phyloP scores from a whole-genome alignment of 257 asterid genomes.

The Phtheirospermum japonicum region DNA sequence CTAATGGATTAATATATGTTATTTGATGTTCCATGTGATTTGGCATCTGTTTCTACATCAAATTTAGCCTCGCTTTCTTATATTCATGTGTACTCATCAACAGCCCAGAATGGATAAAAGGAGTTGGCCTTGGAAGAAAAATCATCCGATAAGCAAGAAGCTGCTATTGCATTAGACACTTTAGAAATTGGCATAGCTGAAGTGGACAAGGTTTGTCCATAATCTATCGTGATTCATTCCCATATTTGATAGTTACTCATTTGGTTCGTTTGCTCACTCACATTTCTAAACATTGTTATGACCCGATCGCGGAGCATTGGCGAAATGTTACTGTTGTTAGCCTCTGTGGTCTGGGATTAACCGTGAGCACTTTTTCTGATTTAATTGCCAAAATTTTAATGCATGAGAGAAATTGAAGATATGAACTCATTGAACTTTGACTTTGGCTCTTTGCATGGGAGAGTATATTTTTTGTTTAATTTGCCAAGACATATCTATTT shows the following conservation, averaged over 20 bases:
- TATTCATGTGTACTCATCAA: slow-evolving; percentile 12
- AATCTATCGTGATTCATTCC: slow-evolving; percentile 5
- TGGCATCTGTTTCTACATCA: neutral
- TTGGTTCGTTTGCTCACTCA: slow-evolving; percentile 7
- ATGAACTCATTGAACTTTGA: too few relatives aligned
- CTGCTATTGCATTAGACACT: slow-evolving; percentile 38
- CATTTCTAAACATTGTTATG: slow-evolving; percentile 5
- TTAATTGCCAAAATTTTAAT: too few relatives aligned
- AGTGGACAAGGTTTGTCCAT: slow-evolving; percentile 55
- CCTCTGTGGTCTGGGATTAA: too few relatives aligned
- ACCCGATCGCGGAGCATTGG: neutral
- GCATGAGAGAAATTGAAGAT: too few relatives aligned
- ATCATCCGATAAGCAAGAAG: slow-evolving; percentile 73
- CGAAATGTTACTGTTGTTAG: too few relatives aligned
- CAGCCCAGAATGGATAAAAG: slow-evolving; percentile 69
- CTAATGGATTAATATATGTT: neutral
- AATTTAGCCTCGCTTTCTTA: slow-evolving; percentile 5
- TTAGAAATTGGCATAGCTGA: slow-evolving; percentile 45
- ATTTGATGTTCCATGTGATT: slow-evolving; percentile 6
- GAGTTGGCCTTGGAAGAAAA: slow-evolving; percentile 99
- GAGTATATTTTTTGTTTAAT: too few relatives aligned
- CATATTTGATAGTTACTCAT: neutral
- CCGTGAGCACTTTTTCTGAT: too few relatives aligned
- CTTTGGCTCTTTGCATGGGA: too few relatives aligned
- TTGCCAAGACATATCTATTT: too few relatives aligned